Base-by-base conservation (phyloP, 192 early-diverging fungal species). In the Physocladia obscura region DNA sequence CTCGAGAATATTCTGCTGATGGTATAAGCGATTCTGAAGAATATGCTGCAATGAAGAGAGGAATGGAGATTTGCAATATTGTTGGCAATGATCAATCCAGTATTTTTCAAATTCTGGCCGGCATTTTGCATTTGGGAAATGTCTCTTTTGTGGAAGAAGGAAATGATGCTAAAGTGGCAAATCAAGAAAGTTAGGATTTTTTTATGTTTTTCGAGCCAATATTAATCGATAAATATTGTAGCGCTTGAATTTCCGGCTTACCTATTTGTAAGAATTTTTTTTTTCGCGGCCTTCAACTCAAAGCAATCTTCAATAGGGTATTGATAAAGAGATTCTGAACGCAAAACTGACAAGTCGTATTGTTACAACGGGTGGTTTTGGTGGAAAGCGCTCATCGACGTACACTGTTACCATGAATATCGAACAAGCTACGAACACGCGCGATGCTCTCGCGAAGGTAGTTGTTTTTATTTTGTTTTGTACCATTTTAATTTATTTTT, bases 121-220 rank as follows among this genome's bases (percentile, higher is more conserved):
- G 90, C 37, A 90, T 99, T 68, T 82, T 99, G 74, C 97, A 97
- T 89, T 80, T 99, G 37, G 97, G 97, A 60, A 99, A 99, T 73
- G 81, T 95, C 27, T 84, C 90, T 54, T 99, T 99, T 76, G 70
- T 71, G 22, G 95, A 97, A 74, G 89, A 89, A 57, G 87, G 73
- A 15, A 85, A 89, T 67, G 84, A 89, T 36, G 93, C 92, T 11
- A 65, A 54, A 32, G 61, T 80, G 15, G 70, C 77, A 2, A 76
- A 81, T 36, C 55, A 60, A 2, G 70, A 72, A 48, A 48, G 51
- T 77, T 34, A 71, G n/a, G 21, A 71, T 55, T 21, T 69, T 38
- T 13, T 54, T 17, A 67, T 54, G n/a, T 17, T 49, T 38, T 57
- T 13, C 39, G 19, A 47, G 44, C n/a, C 8, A 13, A 8, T 13